Evolutionary conservation across 345 rosid species (phyloP).

Genomic region (Zanthoxylum bungeanum): DNA sequence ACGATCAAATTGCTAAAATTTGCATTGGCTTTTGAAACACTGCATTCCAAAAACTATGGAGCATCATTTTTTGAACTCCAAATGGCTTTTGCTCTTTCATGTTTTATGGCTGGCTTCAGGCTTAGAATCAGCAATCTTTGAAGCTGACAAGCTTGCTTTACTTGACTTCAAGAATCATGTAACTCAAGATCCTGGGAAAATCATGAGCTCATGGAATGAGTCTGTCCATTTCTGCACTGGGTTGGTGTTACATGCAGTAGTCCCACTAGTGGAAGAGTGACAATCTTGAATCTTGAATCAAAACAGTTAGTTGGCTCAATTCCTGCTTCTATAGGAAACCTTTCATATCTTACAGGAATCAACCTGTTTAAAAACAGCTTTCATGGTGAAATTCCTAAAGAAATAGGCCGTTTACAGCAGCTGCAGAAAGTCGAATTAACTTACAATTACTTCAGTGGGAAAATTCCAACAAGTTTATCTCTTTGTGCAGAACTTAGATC

Average conservation of each 20-base stretch:
- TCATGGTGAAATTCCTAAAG: constrained; percentile 15
- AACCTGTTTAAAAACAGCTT: constrained; percentile 14
- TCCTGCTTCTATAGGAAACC: constrained; percentile 23
- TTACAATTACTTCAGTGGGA: constrained; percentile 15
- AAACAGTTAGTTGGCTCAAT: constrained; percentile 4
- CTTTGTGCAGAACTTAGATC: neutral
- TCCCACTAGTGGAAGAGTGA: neutral
- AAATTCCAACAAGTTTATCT: constrained; percentile 12
- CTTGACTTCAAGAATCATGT: neutral
- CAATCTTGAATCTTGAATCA: neutral
- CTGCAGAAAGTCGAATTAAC: constrained; percentile 12
- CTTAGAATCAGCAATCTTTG: neutral
- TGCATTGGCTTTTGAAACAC: neutral
- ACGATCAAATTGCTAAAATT: neutral
- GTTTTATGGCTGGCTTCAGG: neutral
- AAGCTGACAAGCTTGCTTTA: neutral
- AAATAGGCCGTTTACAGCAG: constrained; percentile 8
- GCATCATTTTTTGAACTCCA: neutral
- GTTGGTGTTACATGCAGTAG: neutral
- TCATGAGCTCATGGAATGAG: constrained; percentile 8
- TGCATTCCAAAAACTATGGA: neutral
- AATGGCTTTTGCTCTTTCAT: neutral
- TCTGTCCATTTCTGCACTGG: neutral
- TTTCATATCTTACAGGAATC: constrained; percentile 20
- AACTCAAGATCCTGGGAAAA: constrained; percentile 7